phyloP scores from a whole-genome alignment of 179 eudicot species.

The Spergularia azorica region DNA sequence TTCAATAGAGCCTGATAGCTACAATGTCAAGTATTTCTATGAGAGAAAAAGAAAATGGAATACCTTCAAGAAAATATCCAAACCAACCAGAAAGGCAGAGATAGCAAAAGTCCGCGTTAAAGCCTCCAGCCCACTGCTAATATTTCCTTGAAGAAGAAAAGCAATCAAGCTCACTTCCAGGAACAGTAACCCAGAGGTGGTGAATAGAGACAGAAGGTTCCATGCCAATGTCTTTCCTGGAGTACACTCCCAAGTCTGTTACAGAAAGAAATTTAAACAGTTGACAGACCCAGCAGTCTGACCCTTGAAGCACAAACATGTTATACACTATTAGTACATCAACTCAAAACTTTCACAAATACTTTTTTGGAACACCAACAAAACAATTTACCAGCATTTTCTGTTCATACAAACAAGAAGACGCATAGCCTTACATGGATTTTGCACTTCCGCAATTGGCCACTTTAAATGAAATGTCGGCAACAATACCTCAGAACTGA shows the following conservation, averaged over 20 bases:
- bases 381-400: neutral
- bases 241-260: constrained; percentile 79
- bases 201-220: constrained; percentile 74
- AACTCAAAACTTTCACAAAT: neutral
- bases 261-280: constrained; percentile 19
- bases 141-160: constrained; percentile 81
- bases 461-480: too few species aligned
- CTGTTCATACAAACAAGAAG: neutral
- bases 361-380: neutral
- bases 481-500: too few species aligned
- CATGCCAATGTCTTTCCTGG: constrained; percentile 66
- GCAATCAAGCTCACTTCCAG: constrained; percentile 94
- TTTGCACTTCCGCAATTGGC: neutral
- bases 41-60: neutral
- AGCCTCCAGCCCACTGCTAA: constrained; percentile 72
- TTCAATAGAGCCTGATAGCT: neutral
- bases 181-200: constrained; percentile 74
- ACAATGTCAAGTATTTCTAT: neutral
- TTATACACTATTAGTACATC: neutral
- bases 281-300: neutral
- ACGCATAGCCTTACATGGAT: neutral
- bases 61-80: constrained; percentile 80
- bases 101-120: constrained; percentile 68
- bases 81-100: constrained; percentile 69
- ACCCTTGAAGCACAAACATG: constrained; percentile 5